Conservation (phyloP, 345 rosid genomes). For the Moringa oleifera region DNA sequence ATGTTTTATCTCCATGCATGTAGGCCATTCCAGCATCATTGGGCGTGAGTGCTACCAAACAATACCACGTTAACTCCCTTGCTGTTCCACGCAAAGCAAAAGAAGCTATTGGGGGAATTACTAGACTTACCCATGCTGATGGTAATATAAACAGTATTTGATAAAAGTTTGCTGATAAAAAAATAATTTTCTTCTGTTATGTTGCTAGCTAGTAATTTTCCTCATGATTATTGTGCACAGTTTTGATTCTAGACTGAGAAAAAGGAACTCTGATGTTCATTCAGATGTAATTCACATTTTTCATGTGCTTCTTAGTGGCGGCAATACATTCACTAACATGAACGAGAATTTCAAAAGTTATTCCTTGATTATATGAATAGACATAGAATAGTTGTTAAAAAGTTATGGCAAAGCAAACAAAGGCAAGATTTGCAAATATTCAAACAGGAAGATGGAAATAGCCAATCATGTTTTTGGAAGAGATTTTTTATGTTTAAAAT, state of each 20-base stretch:
- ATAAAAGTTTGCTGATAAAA: neutral
- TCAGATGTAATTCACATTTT: neutral
- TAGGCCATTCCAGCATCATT: slow-evolving; percentile 94
- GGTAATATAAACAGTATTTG: slow-evolving; percentile 36
- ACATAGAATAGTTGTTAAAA: neutral
- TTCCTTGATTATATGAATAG: neutral
- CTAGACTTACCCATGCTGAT: slow-evolving; percentile 80
- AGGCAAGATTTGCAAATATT: neutral
- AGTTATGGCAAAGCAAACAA: neutral
- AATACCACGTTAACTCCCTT: slow-evolving; percentile 93
- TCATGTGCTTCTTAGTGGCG: neutral
- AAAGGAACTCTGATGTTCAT: neutral
- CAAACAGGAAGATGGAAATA: neutral
- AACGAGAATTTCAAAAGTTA: neutral
- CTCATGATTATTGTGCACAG: neutral
- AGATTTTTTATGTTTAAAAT: no score
- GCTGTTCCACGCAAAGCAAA: slow-evolving; percentile 98
- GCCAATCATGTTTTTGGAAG: neutral
- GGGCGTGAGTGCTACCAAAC: slow-evolving; percentile 84
- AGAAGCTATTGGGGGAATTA: slow-evolving; percentile 97
- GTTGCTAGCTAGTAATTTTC: neutral
- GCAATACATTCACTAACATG: neutral
- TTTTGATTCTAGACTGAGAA: neutral
- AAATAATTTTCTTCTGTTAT: neutral
- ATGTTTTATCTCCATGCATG: slow-evolving; percentile 5